Conservation (phyloP, 1,139 yeast genomes). For the Scheffersomyces illinoinensis region DNA sequence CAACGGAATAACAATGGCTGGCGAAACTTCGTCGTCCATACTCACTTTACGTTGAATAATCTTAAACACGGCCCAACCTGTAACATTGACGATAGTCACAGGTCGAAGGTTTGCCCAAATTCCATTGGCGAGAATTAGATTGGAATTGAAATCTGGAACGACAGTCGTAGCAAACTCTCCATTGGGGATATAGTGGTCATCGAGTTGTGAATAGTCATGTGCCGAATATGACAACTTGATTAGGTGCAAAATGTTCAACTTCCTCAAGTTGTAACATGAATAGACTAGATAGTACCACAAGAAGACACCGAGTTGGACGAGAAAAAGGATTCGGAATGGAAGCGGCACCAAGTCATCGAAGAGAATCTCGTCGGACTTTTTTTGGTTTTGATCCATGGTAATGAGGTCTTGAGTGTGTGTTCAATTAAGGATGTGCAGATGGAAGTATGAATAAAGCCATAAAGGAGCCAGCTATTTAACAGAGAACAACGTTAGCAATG, state of each 20-base stretch:
- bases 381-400: neutral
- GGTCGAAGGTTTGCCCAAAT: constrained; percentile 29
- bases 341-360: constrained; percentile 31
- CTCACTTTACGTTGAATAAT: constrained; percentile 13
- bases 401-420: neutral
- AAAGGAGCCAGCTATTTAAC: neutral
- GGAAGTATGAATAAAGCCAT: neutral
- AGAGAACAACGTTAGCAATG: neutral
- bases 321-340: constrained; percentile 37
- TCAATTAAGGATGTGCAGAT: neutral
- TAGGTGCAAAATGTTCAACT: constrained; percentile 37
- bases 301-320: constrained; percentile 32
- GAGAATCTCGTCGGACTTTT: neutral
- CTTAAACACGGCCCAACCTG: constrained; percentile 24
- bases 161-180: constrained; percentile 38
- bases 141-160: constrained; percentile 35
- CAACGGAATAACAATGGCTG: neutral
- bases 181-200: constrained; percentile 15
- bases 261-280: constrained; percentile 22
- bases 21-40: neutral
- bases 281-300: constrained; percentile 37
- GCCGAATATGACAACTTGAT: constrained; percentile 39
- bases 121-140: constrained; percentile 31
- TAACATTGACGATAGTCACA: constrained; percentile 19
- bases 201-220: constrained; percentile 37